Evolutionary conservation across 192 early-diverging fungal species (phyloP).

Genomic region (Lobulomyces angularis): DNA sequence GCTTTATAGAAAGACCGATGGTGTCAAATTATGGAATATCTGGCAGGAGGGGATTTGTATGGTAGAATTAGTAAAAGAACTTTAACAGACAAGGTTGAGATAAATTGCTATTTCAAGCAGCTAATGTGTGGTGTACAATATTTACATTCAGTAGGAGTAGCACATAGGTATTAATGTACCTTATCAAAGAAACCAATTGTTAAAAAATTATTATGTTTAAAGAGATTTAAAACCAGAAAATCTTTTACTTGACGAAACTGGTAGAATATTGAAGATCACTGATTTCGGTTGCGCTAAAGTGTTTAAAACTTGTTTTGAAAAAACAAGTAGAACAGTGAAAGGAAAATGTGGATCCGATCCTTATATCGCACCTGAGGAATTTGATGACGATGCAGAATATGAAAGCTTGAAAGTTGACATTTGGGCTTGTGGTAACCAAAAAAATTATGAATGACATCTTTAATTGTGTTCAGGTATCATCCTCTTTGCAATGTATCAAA

Average conservation of each 20-base stretch:
- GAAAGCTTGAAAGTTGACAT: conserved; percentile 35
- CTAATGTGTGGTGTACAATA: conserved; percentile 31
- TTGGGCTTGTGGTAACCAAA: conserved; percentile 31
- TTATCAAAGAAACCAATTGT: neutral
- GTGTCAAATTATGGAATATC: conserved; percentile 47
- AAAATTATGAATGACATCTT: neutral
- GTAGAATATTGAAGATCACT: conserved; percentile 35
- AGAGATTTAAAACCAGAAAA: conserved; percentile 45
- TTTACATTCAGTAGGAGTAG: conserved; percentile 39
- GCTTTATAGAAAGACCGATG: conserved; percentile 21
- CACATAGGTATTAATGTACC: conserved; percentile 19
- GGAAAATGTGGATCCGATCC: conserved; percentile 39
- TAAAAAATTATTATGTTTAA: too few species aligned
- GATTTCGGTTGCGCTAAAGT: conserved; percentile 44
- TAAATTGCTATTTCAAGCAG: conserved; percentile 42
- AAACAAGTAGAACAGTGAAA: conserved; percentile 17
- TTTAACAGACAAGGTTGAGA: conserved; percentile 24
- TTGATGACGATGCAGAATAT: conserved; percentile 20
- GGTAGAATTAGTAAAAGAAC: conserved; percentile 16
- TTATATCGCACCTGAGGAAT: conserved; percentile 50
- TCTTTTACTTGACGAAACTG: conserved; percentile 28
- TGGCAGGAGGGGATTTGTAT: conserved; percentile 38
- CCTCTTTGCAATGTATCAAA: conserved; percentile 26
- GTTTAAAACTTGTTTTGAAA: conserved; percentile 33
- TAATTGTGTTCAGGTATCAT: conserved; percentile 18